phyloP scores from a whole-genome alignment of 768 basidiomycete species.

The Megacollybia marginata region DNA sequence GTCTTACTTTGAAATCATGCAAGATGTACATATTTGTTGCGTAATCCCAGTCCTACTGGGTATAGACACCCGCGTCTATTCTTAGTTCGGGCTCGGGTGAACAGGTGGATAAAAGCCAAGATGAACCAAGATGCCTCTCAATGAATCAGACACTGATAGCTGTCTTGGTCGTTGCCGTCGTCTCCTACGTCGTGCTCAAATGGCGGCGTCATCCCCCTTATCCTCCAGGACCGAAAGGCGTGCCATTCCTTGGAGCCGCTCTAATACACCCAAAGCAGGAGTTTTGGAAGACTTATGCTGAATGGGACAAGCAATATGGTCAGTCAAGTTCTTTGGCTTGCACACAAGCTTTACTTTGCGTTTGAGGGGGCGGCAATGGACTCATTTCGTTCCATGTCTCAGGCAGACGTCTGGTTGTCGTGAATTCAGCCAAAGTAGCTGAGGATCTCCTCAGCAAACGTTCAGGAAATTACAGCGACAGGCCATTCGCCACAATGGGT shows the following conservation, averaged over 20 bases:
- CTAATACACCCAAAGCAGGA: slow-evolving; percentile 9
- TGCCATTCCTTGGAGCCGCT: slow-evolving; percentile 11
- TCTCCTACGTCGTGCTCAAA: no score
- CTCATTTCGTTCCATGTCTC: slow-evolving; percentile 22
- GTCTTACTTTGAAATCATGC: no score
- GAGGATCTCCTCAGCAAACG: slow-evolving; percentile 30
- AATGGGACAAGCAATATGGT: slow-evolving; percentile 32
- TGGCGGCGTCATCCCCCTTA: background rate
- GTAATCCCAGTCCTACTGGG: no score
- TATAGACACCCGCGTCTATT: no score
- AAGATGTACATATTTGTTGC: no score
- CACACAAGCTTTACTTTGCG: no score
- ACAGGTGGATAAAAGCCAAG: no score
- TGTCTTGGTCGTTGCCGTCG: no score
- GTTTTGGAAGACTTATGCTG: slow-evolving; percentile 28
- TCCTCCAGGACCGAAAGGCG: slow-evolving; percentile 5
- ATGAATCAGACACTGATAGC: no score
- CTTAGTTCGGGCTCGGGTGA: no score
- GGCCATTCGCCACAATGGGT: slow-evolving; percentile 12
- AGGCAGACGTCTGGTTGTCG: slow-evolving; percentile 28
- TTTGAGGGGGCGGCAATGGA: background rate
- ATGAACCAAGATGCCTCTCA: no score
- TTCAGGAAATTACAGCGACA: slow-evolving; percentile 31
- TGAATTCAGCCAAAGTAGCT: slow-evolving; percentile 22
- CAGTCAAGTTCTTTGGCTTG: no score